A percentile compares a stretch with the other conserved stretches of the same genome.
Evolutionary conservation across 2,329 filamentous ascomycete species (phyloP).

Genomic region (Trichoderma harzianum): DNA sequence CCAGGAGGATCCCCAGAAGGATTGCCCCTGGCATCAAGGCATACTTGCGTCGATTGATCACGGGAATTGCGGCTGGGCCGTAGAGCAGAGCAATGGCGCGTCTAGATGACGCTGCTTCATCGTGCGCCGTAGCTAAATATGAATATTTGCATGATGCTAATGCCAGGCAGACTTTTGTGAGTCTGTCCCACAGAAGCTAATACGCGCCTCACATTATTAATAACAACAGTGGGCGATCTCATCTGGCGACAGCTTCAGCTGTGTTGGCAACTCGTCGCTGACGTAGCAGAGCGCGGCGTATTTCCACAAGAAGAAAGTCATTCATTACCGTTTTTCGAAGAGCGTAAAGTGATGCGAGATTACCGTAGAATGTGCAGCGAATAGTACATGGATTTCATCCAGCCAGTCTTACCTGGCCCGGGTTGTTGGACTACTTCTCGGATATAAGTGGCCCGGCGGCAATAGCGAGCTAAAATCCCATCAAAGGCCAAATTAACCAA

Average conservation of each 20-base stretch:
- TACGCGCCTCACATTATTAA: conserved; percentile 6
- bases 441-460: conserved; percentile 10
- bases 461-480: conserved; percentile 1
- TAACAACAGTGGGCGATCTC: background rate
- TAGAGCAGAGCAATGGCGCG: background rate
- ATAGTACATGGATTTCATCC: background rate
- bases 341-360: background rate
- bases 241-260: background rate
- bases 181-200: background rate
- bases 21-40: conserved; percentile 17
- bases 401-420: background rate
- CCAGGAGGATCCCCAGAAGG: conserved; percentile 15
- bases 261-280: background rate
- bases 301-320: background rate
- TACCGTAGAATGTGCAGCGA: background rate
- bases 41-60: conserved; percentile 10
- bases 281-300: background rate
- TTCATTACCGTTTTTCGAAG: background rate
- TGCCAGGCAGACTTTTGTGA: conserved; percentile 10
- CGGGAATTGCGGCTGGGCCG: conserved; percentile 6
- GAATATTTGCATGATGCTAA: background rate
- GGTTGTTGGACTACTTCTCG: background rate
- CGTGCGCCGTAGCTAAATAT: conserved; percentile 7
- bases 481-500: background rate
- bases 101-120: conserved; percentile 11